phyloP scores from a whole-genome alignment of 2,329 filamentous ascomycete genomes.

The Aspergillus melleus region DNA sequence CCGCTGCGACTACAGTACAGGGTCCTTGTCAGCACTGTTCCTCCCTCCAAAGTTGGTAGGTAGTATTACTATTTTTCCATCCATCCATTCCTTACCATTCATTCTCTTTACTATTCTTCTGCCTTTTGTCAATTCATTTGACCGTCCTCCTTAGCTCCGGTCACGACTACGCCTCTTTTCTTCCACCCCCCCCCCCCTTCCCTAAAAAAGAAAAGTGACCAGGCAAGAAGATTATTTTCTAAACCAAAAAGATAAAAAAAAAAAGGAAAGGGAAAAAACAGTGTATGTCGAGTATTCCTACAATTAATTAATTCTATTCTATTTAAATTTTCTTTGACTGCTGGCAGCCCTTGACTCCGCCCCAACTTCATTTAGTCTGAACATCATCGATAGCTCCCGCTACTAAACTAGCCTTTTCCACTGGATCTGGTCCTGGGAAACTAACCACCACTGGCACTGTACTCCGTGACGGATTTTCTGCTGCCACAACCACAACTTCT shows the following conservation, averaged over 20 bases:
- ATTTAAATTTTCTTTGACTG: neutral
- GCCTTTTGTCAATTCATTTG: neutral
- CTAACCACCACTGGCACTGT: conserved; percentile 2
- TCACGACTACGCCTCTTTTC: neutral
- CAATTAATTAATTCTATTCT: neutral
- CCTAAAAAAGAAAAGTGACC: neutral
- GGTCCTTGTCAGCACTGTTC: neutral
- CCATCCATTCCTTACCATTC: neutral
- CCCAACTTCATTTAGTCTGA: conserved; percentile 6
- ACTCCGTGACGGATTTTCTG: neutral
- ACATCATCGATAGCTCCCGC: conserved; percentile 17
- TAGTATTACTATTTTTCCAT: neutral
- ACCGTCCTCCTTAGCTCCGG: neutral
- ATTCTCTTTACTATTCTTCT: neutral
- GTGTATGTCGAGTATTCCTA: neutral
- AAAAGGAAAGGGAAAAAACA: conserved; percentile 2
- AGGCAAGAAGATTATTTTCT: neutral
- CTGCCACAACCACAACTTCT: neutral
- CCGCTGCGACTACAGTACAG: neutral
- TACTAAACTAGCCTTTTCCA: conserved; percentile 12
- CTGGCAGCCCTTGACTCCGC: neutral
- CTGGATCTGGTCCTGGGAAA: conserved; percentile 8
- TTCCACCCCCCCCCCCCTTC: neutral
- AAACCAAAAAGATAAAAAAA: neutral
- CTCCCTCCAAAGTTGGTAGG: neutral